Evolutionary conservation across 1,139 yeast species (phyloP), one percentile per base, ranked within the genome.

Genomic region (Zygotorulaspora mrakii): DNA sequence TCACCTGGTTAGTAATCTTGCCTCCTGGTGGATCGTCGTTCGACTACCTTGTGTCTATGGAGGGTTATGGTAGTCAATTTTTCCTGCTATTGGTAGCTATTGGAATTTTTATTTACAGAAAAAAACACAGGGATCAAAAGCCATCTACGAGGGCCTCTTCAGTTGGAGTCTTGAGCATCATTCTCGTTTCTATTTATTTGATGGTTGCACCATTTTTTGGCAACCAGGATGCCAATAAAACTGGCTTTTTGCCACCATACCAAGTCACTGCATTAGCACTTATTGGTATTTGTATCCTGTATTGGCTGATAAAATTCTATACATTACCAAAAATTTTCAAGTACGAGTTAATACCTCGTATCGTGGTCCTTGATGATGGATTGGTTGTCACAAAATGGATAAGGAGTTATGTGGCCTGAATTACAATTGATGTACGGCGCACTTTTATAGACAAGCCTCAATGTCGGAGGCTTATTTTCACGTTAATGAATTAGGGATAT

Each of bases 1-100:
- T 54, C 1, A 36, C 54, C 52, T 48, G 71, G 76, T 45, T 77
- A 2, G 40, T 73, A 4, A 45, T 69, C 0, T 51, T 70, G 2
- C 73, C 79, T 6, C 74, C 79, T 2, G 64, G 65, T 25, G 80
- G 79, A 0, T 73, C 74, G 40, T 66, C 79, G 12, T 79, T 74
- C 57, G 73, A 73, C 39, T 79, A 76, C 47, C 68, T 78, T 46
- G 73, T 79, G 8, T 70, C 76, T 9, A 62, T 77, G 50, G 85
- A 78, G 53, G 78, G 82, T 2, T 76, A 75, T 48, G 78, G 78
- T 2, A 67, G 64, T 26, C 79, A 75, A 49, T 49, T 77, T 4
- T 74, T 76, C 43, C 60, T 75, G 17, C 63, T 70, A 0, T 62
- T 76, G 7, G 67, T 71, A 3, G 76, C 80, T 0, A 39, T 74